These are phyloP conservation scores for Spergularia marina DNA, from an alignment of 148 eudicot genomes.

Conservation along the genomic window DNA sequence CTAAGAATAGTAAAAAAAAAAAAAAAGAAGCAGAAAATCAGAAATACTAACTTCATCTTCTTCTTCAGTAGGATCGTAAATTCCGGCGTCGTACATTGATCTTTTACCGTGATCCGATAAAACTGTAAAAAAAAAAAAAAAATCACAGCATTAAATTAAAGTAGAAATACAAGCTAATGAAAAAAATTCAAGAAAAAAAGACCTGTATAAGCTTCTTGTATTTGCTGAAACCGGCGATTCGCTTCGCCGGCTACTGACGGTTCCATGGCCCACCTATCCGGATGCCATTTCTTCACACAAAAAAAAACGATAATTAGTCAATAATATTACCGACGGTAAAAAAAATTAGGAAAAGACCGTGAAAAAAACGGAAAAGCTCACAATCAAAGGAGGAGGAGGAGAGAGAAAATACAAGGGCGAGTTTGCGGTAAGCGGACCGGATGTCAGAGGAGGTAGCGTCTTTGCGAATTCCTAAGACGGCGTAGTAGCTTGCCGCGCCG, in stretches of 20 bases:
- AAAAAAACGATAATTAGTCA: neutral
- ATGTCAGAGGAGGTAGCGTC: conserved; percentile 71
- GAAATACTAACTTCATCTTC: conserved; percentile 56
- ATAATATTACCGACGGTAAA: neutral
- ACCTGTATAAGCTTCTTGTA: conserved; percentile 98
- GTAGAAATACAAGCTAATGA: neutral
- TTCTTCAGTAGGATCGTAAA: conserved; percentile 73
- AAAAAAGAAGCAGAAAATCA: neutral
- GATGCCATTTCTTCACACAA: conserved; percentile 75
- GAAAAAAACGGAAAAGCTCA: neutral
- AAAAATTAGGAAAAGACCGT: neutral
- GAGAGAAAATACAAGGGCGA: conserved; percentile 64
- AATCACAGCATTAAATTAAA: neutral
- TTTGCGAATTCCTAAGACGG: conserved; percentile 68
- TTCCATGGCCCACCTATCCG: conserved; percentile 63
- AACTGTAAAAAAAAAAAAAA: conserved; percentile 46
- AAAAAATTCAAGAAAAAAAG: neutral
- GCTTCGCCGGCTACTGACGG: conserved; percentile 66
- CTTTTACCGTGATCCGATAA: conserved; percentile 76
- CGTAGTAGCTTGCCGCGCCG: conserved; percentile 51
- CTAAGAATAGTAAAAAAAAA: neutral
- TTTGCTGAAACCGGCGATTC: conserved; percentile 69
- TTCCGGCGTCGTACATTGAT: conserved; percentile 85
- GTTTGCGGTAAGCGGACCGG: conserved; percentile 82
- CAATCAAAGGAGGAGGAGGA: neutral